Percentiles rank a stretch among this genome's conserved stretches.
Evolutionary conservation across 768 basidiomycete species (phyloP).

Genomic region (Lactarius sp.): DNA sequence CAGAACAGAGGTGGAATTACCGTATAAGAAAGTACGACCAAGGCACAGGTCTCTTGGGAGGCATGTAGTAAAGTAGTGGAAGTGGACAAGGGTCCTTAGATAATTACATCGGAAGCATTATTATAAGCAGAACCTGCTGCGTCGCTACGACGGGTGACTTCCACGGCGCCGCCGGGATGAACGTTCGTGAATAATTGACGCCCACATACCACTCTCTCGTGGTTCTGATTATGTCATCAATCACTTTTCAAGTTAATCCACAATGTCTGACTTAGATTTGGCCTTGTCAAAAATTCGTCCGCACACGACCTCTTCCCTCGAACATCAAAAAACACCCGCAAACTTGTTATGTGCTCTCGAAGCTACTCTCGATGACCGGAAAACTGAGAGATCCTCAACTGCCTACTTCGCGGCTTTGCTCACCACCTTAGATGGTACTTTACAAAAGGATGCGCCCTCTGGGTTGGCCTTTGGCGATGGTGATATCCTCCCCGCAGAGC

Average conservation of each 20-base stretch:
- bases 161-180: background rate
- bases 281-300: constrained; percentile 82
- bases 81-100: too few relatives aligned
- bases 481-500: constrained; percentile 73
- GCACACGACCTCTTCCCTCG: constrained; percentile 72
- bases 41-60: constrained; percentile 41
- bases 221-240: constrained; percentile 9
- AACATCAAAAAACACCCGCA: constrained; percentile 88
- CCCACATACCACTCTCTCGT: too few relatives aligned
- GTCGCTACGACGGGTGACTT: too few relatives aligned
- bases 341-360: constrained; percentile 82
- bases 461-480: constrained; percentile 48
- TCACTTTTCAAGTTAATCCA: background rate
- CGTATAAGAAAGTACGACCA: constrained; percentile 69
- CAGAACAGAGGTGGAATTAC: constrained; percentile 33
- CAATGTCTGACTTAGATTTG: constrained; percentile 38
- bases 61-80: constrained; percentile 28
- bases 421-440: constrained; percentile 74
- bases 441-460: constrained; percentile 50
- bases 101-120: too few relatives aligned
- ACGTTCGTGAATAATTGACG: constrained; percentile 2
- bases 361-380: constrained; percentile 66
- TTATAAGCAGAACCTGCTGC: too few relatives aligned
- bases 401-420: constrained; percentile 94
- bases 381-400: constrained; percentile 64